Base-by-base conservation (phyloP, 2,329 filamentous ascomycete species). In the Magnaporthiopsis incrustans region DNA sequence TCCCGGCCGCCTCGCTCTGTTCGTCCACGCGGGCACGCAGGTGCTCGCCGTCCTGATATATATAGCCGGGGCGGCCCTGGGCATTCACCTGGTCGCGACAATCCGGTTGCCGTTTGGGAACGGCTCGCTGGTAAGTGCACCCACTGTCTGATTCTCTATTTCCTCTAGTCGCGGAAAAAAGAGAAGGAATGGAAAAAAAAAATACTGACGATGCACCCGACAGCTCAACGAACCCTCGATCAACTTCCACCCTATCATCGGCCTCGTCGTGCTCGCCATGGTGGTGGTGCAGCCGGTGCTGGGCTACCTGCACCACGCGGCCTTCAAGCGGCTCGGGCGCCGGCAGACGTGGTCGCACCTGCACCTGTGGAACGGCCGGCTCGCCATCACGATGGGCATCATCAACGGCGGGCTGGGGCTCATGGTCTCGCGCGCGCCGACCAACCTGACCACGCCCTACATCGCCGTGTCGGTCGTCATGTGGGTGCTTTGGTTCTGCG, bases 181-280 rank as follows among this genome's bases (percentile, higher is more conserved):
- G 30, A 30, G 30, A 30, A 30, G 7, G 30, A 30, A 30, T 5
- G 30, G 30, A 30, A 30, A 30, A 30, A 12, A 44, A 15, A 44
- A 14, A 18, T 15, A 44, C 44, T 50, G 22, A 50, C 18, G 2
- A 22, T n/a, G 8, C 7, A 22, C 14, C 44, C 14, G 18, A 60
- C 63, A 77, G 73, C 65, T 79, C 8, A 66, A 69, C 15, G 69
- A 70, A n/a, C 66, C 70, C 7, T 62, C 69, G 4, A 70, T 71
- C 44, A 78, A 77, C 66, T 74, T 73, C 59, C 80, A 82, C 67
- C 78, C 78, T 44, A 79, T 81, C 66, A 77, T 82, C 65, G 80
- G 80, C 35, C 70, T 81, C 61, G 70, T 79, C 4, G 69, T 79
- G 3, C 72, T 82, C 10, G 73, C 66, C 14, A 63, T 72, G 1